Evolutionary conservation across 352 stramenopile genomes (phyloP).

Genomic region (Pythium dissotocum): DNA sequence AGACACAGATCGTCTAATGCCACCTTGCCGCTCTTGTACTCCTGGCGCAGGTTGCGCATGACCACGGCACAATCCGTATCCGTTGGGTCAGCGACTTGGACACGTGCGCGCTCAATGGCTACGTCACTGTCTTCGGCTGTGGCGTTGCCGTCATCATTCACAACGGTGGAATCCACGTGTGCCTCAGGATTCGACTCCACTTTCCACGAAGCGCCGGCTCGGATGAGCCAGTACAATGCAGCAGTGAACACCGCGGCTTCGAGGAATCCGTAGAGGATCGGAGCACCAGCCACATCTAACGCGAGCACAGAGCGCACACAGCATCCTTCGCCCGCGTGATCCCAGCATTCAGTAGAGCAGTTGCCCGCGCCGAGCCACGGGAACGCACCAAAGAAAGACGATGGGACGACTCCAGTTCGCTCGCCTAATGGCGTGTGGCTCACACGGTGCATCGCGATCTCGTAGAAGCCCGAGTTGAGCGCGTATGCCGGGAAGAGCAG

Average conservation of each 20-base stretch:
- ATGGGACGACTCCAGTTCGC: no score
- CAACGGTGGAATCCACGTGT: background rate
- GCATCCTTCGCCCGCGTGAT: conserved; percentile 27
- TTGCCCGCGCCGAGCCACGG: background rate
- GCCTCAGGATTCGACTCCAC: background rate
- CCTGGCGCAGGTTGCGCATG: conserved; percentile 43
- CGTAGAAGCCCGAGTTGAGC: conserved; percentile 59
- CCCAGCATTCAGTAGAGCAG: conserved; percentile 33
- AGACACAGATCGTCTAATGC: conserved; percentile 72
- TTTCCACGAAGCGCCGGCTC: background rate
- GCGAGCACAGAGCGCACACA: conserved; percentile 47
- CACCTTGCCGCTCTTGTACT: conserved; percentile 51
- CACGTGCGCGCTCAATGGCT: background rate
- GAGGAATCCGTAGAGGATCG: conserved; percentile 43
- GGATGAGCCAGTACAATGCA: background rate
- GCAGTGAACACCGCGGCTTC: conserved; percentile 51
- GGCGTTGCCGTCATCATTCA: conserved; percentile 36
- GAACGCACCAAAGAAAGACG: conserved; percentile 57
- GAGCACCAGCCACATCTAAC: conserved; percentile 41
- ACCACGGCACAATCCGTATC: conserved; percentile 23
- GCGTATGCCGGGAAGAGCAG: conserved; percentile 64
- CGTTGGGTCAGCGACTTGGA: background rate
- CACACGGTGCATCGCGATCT: conserved; percentile 46
- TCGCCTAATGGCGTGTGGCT: conserved; percentile 35
- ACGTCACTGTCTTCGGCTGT: background rate